Base-by-base conservation (phyloP, 257 asterid species). In the Anisodus tanguticus region DNA sequence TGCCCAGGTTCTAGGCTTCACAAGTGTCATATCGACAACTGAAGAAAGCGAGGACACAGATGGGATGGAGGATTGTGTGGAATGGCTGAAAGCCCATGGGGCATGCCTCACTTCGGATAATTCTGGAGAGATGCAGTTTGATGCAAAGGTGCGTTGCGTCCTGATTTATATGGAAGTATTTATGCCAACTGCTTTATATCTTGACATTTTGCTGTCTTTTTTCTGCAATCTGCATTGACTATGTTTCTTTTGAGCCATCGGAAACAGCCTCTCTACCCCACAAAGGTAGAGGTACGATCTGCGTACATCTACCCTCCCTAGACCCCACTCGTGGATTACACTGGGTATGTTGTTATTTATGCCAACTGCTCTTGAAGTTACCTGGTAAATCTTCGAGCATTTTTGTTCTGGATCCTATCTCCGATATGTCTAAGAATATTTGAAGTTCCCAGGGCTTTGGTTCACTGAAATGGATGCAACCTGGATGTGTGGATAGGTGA, bases 31-130 rank as follows among this genome's bases (percentile, higher is more conserved):
- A 86, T 88, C 91, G 53, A 67, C 89, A 84, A 87, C 86, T 84
- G 97, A 93, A 87, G 81, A 86, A 81, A 87, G 84, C 76, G 90
- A 88, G 85, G 94, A 91, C 79, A 77, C 84, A 60, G 97, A 93
- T 82, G 97, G 93, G 84, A 85, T 86, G 74, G 99, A 92, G 81
- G 98, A 95, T 84, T 97, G 99, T 90, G 85, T 91, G 78, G 99
- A 97, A 87, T 97, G 99, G 99, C 83, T 97, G 84, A 95, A 92
- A 91, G 94, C 97, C 83, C 99, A 97, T 82, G 98, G 99, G 76
- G 98, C 97, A 82, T 90, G 94, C 90, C 90, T 97, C 79, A 88
- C 89, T 83, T 79, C 89, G 43, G 99, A 95, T 19, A 86, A 86
- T 89, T 86, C 92, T 35, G 98, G 89, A 82, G 99, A 97, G 91